These are phyloP conservation scores for Glarea lozoyensis DNA, from an alignment of 495 filamentous ascomycete genomes.

Conservation along the genomic window DNA sequence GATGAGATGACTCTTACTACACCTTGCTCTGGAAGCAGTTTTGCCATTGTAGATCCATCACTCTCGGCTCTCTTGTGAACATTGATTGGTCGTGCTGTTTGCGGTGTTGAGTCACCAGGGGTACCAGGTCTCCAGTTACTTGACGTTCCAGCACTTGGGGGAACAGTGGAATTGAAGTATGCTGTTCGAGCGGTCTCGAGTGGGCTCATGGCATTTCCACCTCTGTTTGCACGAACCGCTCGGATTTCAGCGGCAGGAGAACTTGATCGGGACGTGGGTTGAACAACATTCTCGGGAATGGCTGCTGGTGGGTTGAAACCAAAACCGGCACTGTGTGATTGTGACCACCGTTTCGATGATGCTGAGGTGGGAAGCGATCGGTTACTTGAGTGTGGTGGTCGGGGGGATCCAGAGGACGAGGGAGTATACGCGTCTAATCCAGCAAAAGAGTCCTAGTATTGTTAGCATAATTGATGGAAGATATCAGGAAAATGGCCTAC, in stretches of 20 bases:
- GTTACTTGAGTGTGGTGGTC: constrained; percentile 42
- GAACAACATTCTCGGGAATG: constrained; percentile 33
- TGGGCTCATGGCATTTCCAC: constrained; percentile 44
- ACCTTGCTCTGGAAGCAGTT: constrained; percentile 67
- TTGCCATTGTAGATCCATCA: constrained; percentile 72
- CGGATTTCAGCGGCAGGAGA: constrained; percentile 55
- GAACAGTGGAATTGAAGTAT: constrained; percentile 39
- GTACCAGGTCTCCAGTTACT: constrained; percentile 38
- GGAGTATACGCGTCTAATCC: constrained; percentile 57
- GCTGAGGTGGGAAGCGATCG: constrained; percentile 36
- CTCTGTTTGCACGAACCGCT: constrained; percentile 34
- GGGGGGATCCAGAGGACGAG: constrained; percentile 58
- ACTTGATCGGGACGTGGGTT: constrained; percentile 54
- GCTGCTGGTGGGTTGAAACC: constrained; percentile 27
- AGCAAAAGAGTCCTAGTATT: constrained; percentile 57
- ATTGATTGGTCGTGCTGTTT: constrained; percentile 35
- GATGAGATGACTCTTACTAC: constrained; percentile 88
- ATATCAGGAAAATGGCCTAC: constrained; percentile 40
- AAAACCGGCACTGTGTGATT: constrained; percentile 55
- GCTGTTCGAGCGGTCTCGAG: constrained; percentile 34
- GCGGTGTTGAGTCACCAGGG: constrained; percentile 28
- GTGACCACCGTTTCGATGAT: constrained; percentile 66
- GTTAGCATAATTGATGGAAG: constrained; percentile 17
- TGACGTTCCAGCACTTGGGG: constrained; percentile 37
- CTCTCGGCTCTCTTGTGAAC: constrained; percentile 53